Evolutionary conservation across 208 protist genomes (phyloP).

Genomic region (Wallacemonas sp.): DNA sequence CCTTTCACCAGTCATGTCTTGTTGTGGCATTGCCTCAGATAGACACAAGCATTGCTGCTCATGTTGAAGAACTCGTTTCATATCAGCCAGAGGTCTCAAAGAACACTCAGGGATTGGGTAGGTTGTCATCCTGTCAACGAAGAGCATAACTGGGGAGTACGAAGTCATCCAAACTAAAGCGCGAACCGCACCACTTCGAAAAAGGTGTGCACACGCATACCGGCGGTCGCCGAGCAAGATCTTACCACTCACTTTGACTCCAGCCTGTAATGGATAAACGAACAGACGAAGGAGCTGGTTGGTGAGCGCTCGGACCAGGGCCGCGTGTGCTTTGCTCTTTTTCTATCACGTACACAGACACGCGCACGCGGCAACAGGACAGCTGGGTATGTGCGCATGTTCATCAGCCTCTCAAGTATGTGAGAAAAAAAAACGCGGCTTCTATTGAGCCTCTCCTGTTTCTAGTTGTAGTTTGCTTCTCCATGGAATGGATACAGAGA

Average conservation of each 20-base stretch:
- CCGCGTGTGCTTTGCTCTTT: background rate
- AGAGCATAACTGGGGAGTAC: background rate
- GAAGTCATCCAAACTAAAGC: background rate
- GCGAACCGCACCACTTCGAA: too few species aligned
- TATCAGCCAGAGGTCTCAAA: conserved; percentile 20
- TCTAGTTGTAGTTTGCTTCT: too few species aligned
- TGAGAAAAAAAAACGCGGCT: too few species aligned
- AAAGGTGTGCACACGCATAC: background rate
- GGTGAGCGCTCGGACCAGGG: conserved; percentile 26
- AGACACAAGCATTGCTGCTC: background rate
- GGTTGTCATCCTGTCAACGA: background rate
- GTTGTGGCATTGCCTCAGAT: background rate
- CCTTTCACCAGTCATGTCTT: too few species aligned
- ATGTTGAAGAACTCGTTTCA: conserved; percentile 17
- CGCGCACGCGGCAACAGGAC: too few species aligned
- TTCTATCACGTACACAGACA: background rate
- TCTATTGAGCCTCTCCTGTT: too few species aligned
- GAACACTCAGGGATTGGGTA: conserved; percentile 26
- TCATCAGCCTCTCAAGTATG: too few species aligned
- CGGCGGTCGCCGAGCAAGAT: conserved; percentile 2
- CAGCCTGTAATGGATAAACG: conserved; percentile 18
- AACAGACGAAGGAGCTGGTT: conserved; percentile 36
- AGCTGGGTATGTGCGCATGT: too few species aligned
- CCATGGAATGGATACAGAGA: too few species aligned
- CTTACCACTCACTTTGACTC: conserved; percentile 43